Evolutionary conservation across 495 filamentous ascomycete species (phyloP).

Genomic region (Penicillium waksmanii): DNA sequence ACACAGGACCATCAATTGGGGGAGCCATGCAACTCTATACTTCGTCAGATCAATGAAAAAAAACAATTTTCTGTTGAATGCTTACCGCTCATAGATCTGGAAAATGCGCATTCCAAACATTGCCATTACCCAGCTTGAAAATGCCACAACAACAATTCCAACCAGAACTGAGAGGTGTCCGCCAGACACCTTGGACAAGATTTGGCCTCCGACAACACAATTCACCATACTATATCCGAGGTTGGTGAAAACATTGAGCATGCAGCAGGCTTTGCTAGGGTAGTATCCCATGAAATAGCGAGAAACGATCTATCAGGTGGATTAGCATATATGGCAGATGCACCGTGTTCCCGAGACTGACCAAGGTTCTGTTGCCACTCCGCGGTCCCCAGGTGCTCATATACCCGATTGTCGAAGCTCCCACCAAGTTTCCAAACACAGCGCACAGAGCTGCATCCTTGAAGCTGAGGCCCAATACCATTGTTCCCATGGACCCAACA

Average conservation of each 20-base stretch:
- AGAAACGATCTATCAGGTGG: slow-evolving; percentile 57
- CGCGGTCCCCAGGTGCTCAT: slow-evolving; percentile 74
- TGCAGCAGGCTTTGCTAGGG: slow-evolving; percentile 68
- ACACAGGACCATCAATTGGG: slow-evolving; percentile 66
- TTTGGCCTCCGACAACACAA: slow-evolving; percentile 55
- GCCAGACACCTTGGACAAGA: slow-evolving; percentile 61
- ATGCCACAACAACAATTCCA: slow-evolving; percentile 68
- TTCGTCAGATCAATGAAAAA: not conserved
- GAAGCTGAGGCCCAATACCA: slow-evolving; percentile 67
- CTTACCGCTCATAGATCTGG: slow-evolving; percentile 65
- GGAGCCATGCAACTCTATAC: slow-evolving; percentile 67
- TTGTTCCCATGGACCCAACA: slow-evolving; percentile 68
- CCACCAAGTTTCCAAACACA: slow-evolving; percentile 64
- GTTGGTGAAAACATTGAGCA: slow-evolving; percentile 71
- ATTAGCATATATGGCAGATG: slow-evolving; percentile 13
- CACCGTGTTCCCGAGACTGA: slow-evolving; percentile 28
- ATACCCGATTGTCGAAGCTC: slow-evolving; percentile 64
- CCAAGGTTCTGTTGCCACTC: slow-evolving; percentile 74
- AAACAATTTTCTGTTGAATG: not conserved
- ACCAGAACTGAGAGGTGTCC: slow-evolving; percentile 64
- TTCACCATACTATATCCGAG: slow-evolving; percentile 71
- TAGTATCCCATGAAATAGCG: slow-evolving; percentile 81
- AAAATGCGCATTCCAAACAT: slow-evolving; percentile 77
- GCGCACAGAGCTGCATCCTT: slow-evolving; percentile 66
- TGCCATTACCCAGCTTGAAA: slow-evolving; percentile 65